Evolutionary conservation across 2,329 filamentous ascomycete species (phyloP), one percentile per base, ranked within the genome.

Genomic region (Cladobotryum mycophilum): DNA sequence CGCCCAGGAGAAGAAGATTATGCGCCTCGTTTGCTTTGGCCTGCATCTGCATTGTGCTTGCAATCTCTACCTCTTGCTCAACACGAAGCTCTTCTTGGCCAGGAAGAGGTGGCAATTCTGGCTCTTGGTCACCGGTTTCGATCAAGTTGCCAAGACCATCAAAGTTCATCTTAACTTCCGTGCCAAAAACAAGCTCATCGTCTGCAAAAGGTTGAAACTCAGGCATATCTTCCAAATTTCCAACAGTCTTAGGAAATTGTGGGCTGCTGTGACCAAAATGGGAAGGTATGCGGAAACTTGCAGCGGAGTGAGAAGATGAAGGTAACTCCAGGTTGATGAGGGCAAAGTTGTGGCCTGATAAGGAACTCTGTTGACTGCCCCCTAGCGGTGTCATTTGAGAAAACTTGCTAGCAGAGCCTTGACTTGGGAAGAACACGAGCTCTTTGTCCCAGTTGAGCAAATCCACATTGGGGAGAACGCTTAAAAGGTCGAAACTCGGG

Each of bases 401-500:
- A 38, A 66, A 67, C 38, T 65, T 68, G 44, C 61, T 67, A 15
- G 63, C 59, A 8, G 71, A 68, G 12, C 52, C 55, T 51, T 75
- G 72, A 40, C 65, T 73, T 11, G 61, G 62, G 6, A 69, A 56
- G 12, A 64, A 54, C 37, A 61, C 55, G 25, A 67, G 49, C 30
- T 69, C 65, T 9, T 65, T 61, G 12, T 67, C 63, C 20, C 63
- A 61, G 36, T 68, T 68, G 33, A 76, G 55, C 14, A 68, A 55
- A 22, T 70, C 65, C 25, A 70, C 50, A 5, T 61, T 61, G 34
- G 68, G 67, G 11, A 69, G 49, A 11, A 55, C 52, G 41, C 55
- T 61, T 51, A 61, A 54, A 4, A 64, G 61, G 46, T 71, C 68
- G 53, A 97, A 96, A 40, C 81, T 77, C 1, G 90, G 89, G 61